Evolutionary conservation across 2,329 filamentous ascomycete species (phyloP).

Genomic region (Calonectria montana): DNA sequence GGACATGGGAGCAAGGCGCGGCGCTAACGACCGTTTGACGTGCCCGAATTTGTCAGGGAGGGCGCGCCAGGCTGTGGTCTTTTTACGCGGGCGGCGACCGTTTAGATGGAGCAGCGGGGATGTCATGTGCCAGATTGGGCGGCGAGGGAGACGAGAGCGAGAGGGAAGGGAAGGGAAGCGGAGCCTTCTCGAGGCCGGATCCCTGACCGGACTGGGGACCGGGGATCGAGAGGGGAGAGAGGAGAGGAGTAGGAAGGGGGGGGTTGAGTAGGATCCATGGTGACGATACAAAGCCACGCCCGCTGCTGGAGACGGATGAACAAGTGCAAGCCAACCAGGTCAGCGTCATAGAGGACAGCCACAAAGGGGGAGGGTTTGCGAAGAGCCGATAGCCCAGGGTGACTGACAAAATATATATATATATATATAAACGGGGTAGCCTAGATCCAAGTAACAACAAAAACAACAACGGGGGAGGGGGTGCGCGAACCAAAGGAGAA

Average conservation of each 20-base stretch:
- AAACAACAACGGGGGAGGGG: background rate
- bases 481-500: background rate
- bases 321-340: constrained; percentile 5
- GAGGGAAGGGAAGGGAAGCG: background rate
- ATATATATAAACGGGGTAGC: no score
- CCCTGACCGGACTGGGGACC: constrained; percentile 14
- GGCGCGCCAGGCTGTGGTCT: constrained; percentile 1
- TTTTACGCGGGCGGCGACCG: background rate
- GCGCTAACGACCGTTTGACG: constrained; percentile 42
- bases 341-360: background rate
- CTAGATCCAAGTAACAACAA: background rate
- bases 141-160: background rate
- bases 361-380: constrained; percentile 8
- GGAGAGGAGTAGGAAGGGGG: background rate
- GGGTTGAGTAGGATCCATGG: background rate
- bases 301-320: background rate
- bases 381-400: background rate
- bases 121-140: constrained; percentile 8
- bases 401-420: background rate
- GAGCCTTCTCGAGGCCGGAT: constrained; percentile 16
- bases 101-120: constrained; percentile 10
- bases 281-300: constrained; percentile 2
- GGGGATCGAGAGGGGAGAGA: background rate
- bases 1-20: constrained; percentile 26
- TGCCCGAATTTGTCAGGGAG: constrained; percentile 17